A percentile compares a stretch with the other conserved stretches of the same genome.
Evolutionary conservation across 352 stramenopile genomes (phyloP).

Genomic region (Phytophthora quininea): DNA sequence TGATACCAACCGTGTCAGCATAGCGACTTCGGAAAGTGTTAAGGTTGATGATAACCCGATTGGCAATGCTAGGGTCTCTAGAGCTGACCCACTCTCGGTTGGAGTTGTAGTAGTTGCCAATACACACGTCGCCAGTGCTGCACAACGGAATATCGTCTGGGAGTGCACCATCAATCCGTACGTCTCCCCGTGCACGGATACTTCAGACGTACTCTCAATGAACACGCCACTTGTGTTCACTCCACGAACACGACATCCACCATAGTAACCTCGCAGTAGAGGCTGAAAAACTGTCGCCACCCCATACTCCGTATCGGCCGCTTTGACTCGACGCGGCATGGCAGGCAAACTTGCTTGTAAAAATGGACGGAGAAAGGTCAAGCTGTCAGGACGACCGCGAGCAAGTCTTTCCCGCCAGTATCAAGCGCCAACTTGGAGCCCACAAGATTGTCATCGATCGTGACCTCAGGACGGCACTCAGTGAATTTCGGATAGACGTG

Average conservation of each 20-base stretch:
- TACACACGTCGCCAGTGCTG: conserved; percentile 2
- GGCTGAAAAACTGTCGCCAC: conserved; percentile 3
- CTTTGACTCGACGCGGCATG: conserved; percentile 1
- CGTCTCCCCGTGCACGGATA: background rate
- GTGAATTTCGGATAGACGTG: conserved; percentile 16
- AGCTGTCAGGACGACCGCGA: conserved; percentile 3
- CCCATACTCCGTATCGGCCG: background rate
- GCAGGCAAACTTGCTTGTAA: conserved; percentile 7
- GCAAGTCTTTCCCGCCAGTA: background rate
- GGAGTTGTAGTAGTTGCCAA: conserved; percentile 22
- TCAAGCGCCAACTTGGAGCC: conserved; percentile 1
- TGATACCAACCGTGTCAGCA: conserved; percentile 1
- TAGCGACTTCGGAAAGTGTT: conserved; percentile 15
- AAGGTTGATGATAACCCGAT: background rate
- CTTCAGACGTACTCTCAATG: background rate
- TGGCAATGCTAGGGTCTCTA: background rate
- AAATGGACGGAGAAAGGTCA: conserved; percentile 14
- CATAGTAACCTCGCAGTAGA: conserved; percentile 12
- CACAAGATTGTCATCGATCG: conserved; percentile 2
- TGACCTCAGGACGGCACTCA: conserved; percentile 2
- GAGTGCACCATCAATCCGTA: background rate
- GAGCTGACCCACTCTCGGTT: conserved; percentile 10
- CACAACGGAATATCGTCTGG: conserved; percentile 16
- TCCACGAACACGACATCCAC: conserved; percentile 7
- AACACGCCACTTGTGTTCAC: conserved; percentile 2